These are phyloP conservation scores for Tuctoria greenei DNA, from an alignment of 176 grass and related monocot genomes.

Conservation along the genomic window DNA sequence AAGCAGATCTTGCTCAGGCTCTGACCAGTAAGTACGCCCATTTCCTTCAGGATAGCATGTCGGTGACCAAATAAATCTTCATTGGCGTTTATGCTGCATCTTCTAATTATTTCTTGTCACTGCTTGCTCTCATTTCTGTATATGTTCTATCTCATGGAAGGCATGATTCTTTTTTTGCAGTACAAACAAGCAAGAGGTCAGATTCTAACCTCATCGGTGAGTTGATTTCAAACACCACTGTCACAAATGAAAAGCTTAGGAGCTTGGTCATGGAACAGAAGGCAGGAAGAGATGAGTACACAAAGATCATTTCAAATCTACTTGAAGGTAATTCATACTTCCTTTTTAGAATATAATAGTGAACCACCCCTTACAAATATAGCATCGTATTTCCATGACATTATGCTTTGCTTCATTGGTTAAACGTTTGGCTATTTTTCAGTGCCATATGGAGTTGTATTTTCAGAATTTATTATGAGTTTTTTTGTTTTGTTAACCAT, in stretches of 20 bases:
- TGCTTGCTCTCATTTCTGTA: neutral
- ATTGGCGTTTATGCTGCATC: neutral
- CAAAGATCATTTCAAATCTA: slow-evolving; percentile 46
- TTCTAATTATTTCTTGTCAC: neutral
- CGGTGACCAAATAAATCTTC: no score
- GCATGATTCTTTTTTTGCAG: slow-evolving; percentile 27
- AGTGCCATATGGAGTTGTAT: no score
- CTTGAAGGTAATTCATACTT: slow-evolving; percentile 40
- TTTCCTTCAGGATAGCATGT: neutral
- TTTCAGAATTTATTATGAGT: no score
- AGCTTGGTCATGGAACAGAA: slow-evolving; percentile 46
- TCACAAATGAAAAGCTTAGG: slow-evolving; percentile 63
- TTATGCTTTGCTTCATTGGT: no score
- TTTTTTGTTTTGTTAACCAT: no score
- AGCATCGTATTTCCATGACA: no score
- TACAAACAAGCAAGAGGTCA: slow-evolving; percentile 50
- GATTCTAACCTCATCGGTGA: slow-evolving; percentile 37
- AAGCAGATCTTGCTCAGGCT: slow-evolving; percentile 42
- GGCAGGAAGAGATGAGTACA: slow-evolving; percentile 54
- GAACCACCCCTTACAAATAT: no score
- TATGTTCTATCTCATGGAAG: neutral
- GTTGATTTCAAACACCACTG: slow-evolving; percentile 43
- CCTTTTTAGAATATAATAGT: neutral
- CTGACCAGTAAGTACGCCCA: neutral
- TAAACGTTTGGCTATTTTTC: no score